Evolutionary conservation across 1,284 basidiomycete genomes (phyloP).

Genomic region (Apiotrichum brassicae): DNA sequence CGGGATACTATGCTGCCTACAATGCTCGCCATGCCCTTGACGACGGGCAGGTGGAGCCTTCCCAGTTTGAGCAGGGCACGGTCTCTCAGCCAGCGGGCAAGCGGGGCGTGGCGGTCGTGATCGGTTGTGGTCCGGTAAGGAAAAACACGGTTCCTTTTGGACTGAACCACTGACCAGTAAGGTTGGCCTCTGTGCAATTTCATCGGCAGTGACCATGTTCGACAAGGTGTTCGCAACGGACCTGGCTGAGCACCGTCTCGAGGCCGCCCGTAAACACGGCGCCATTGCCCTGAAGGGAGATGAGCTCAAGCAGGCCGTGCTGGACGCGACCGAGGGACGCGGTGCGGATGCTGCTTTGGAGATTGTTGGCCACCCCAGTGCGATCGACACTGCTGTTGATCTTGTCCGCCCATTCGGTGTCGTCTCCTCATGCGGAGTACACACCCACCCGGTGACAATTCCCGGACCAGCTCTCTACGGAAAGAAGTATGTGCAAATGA

Average conservation of each 20-base stretch:
- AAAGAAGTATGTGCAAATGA: slow-evolving; percentile 54
- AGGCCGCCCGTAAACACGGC: slow-evolving; percentile 39
- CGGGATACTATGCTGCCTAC: slow-evolving; percentile 46
- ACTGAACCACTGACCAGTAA: too few species aligned
- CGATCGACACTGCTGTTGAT: slow-evolving; percentile 64
- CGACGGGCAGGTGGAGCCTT: slow-evolving; percentile 15
- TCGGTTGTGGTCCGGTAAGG: slow-evolving; percentile 49
- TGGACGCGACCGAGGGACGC: slow-evolving; percentile 38
- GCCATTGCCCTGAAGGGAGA: slow-evolving; percentile 37
- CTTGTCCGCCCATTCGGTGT: slow-evolving; percentile 73
- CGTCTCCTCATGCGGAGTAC: slow-evolving; percentile 69
- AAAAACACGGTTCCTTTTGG: too few species aligned
- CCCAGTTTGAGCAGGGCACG: neutral
- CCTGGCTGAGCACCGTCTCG: slow-evolving; percentile 23
- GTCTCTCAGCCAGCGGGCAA: slow-evolving; percentile 19
- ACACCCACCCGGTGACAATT: slow-evolving; percentile 34
- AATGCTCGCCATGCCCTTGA: slow-evolving; percentile 42
- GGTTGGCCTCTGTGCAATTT: slow-evolving; percentile 46
- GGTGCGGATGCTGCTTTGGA: slow-evolving; percentile 51
- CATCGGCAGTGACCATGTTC: slow-evolving; percentile 44
- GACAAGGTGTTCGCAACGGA: slow-evolving; percentile 38
- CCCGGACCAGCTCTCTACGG: slow-evolving; percentile 58
- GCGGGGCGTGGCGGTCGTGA: slow-evolving; percentile 40
- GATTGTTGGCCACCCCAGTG: slow-evolving; percentile 71
- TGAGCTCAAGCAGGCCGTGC: slow-evolving; percentile 27